Evolutionary conservation across 164 flowering plant species (phyloP).

Genomic region (Tetrastigma voinierianum): DNA sequence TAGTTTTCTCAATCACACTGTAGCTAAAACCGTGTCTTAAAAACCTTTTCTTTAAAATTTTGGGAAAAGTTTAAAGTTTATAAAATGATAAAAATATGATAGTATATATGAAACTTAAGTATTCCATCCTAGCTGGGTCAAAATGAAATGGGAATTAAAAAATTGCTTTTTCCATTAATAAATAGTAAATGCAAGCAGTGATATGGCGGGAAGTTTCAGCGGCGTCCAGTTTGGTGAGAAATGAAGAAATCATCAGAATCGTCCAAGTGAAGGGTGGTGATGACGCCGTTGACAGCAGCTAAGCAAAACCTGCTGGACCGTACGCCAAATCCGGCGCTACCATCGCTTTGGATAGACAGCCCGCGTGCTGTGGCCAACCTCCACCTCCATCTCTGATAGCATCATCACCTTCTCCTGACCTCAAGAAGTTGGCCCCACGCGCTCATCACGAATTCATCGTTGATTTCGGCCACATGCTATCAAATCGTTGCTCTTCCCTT

Average conservation of each 20-base stretch:
- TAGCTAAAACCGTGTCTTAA: too few relatives aligned
- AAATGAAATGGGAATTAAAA: too few relatives aligned
- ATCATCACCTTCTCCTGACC: conserved; percentile 19
- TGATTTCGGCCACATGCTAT: conserved; percentile 27
- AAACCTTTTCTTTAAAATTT: too few relatives aligned
- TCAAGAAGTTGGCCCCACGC: conserved; percentile 26
- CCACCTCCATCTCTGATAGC: conserved; percentile 23
- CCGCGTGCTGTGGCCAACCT: conserved; percentile 16
- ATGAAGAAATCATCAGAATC: background rate
- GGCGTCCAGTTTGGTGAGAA: too few relatives aligned
- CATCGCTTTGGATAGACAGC: background rate
- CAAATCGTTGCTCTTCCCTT: conserved; percentile 14
- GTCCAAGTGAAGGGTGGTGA: conserved; percentile 10
- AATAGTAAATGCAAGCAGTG: too few relatives aligned
- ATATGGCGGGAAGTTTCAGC: too few relatives aligned
- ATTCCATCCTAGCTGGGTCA: too few relatives aligned
- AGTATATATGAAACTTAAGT: too few relatives aligned
- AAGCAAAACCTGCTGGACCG: conserved; percentile 17
- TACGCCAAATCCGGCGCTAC: background rate
- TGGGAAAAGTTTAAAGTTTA: too few relatives aligned
- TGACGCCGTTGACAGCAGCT: conserved; percentile 8
- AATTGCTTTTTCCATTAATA: too few relatives aligned
- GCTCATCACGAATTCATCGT: conserved; percentile 27
- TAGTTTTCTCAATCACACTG: too few relatives aligned
- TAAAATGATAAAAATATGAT: too few relatives aligned